Conservation (phyloP, 345 rosid genomes). For the Raphanus sativus region DNA sequence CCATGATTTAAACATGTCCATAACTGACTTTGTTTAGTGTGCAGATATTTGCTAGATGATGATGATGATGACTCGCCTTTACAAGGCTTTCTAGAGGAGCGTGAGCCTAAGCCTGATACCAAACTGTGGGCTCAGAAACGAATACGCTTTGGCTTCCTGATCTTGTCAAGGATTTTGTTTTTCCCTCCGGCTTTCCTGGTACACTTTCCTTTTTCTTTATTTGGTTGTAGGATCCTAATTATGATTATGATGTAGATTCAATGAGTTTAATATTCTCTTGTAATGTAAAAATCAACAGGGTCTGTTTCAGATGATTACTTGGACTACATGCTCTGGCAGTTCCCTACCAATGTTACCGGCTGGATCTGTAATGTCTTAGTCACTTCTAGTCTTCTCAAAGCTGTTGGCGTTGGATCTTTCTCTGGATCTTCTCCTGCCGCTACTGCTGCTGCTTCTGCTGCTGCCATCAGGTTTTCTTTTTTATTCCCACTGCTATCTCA, state of each 20-base stretch:
- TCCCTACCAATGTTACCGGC: constrained; percentile 93
- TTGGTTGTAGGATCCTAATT: neutral
- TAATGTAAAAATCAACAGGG: constrained; percentile 42
- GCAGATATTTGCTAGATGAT: constrained; percentile 65
- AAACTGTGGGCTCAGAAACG: constrained; percentile 33
- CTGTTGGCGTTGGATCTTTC: constrained; percentile 89
- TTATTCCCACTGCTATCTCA: neutral
- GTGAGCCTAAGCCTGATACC: constrained; percentile 28
- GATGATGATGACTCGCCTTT: constrained; percentile 42
- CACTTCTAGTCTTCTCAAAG: constrained; percentile 93
- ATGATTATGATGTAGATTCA: neutral
- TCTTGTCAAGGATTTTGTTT: constrained; percentile 59
- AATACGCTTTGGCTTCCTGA: constrained; percentile 62
- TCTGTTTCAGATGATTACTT: constrained; percentile 95
- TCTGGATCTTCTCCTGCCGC: constrained; percentile 85
- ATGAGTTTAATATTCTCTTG: neutral
- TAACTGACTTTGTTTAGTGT: neutral
- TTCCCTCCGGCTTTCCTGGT: constrained; percentile 95
- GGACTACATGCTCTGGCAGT: constrained; percentile 84
- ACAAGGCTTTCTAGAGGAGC: constrained; percentile 46
- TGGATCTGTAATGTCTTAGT: constrained; percentile 93
- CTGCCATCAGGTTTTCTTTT: constrained; percentile 60
- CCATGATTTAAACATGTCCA: too few relatives aligned
- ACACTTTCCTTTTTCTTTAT: neutral
- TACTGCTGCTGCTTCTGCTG: constrained; percentile 81